Conservation (phyloP, 768 basidiomycete genomes). For the Trametes villosa region DNA sequence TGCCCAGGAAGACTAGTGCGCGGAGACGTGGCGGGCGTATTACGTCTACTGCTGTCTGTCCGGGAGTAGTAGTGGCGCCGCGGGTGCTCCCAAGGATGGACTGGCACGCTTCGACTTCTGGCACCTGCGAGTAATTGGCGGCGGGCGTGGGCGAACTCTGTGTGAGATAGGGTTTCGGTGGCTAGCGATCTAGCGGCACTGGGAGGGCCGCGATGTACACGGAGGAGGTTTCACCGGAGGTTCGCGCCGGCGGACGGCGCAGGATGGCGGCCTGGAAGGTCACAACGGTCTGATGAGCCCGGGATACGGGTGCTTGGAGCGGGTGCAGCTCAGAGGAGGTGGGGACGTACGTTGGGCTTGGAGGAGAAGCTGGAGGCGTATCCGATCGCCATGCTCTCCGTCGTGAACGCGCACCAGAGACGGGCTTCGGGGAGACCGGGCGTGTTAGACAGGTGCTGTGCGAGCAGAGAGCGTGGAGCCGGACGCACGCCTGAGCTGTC, state of each 20-base stretch:
- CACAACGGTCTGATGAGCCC: conserved; percentile 3
- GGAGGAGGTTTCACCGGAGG: conserved; percentile 25
- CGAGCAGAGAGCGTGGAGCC: neutral
- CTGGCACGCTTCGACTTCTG: neutral
- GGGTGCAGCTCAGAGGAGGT: neutral
- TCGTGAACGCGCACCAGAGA: conserved; percentile 85
- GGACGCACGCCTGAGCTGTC: conserved; percentile 34
- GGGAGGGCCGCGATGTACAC: conserved; percentile 66
- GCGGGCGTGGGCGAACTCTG: neutral
- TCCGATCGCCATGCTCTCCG: conserved; percentile 80
- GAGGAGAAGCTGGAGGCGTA: conserved; percentile 60
- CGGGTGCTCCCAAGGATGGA: neutral
- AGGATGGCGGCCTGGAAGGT: conserved; percentile 41
- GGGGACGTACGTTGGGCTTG: conserved; percentile 57
- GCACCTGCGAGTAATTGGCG: neutral
- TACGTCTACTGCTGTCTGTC: conserved; percentile 12
- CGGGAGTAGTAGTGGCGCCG: conserved; percentile 11
- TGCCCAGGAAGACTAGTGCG: conserved; percentile 1
- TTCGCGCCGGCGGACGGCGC: conserved; percentile 30
- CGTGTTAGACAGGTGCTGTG: neutral
- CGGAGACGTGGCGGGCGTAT: conserved; percentile 13
- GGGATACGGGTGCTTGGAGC: neutral
- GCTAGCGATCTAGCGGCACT: conserved; percentile 33
- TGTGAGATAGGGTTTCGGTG: neutral
- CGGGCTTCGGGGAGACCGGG: conserved; percentile 48